phyloP scores from a whole-genome alignment of 176 grass and related monocot genomes.

The Ampelocalamus luodianensis region DNA sequence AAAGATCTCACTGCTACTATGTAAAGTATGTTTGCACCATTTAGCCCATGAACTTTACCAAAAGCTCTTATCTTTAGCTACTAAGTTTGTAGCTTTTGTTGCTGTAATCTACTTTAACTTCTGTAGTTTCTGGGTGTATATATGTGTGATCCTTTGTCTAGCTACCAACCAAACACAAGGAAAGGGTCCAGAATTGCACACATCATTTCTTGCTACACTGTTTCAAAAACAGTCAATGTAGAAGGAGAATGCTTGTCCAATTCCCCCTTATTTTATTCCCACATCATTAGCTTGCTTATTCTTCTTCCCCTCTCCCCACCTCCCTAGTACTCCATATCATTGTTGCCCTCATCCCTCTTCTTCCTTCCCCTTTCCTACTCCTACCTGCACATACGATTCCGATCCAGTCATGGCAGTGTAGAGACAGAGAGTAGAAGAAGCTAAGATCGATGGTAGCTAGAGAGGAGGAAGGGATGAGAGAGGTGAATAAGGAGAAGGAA shows the following conservation, averaged over 20 bases:
- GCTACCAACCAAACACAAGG: conserved; percentile 27
- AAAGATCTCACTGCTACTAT: conserved; percentile 50
- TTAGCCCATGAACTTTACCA: conserved; percentile 49
- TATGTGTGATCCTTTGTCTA: conserved; percentile 29
- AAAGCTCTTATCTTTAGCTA: conserved; percentile 43
- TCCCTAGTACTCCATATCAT: conserved; percentile 43
- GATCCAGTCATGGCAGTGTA: conserved; percentile 43
- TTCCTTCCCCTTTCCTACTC: conserved; percentile 53
- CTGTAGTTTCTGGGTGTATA: conserved; percentile 22
- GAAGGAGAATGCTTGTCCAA: conserved; percentile 68
- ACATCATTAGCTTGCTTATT: conserved; percentile 51
- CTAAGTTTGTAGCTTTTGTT: conserved; percentile 26
- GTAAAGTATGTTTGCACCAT: conserved; percentile 49
- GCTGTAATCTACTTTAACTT: conserved; percentile 43
- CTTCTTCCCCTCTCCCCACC: conserved; percentile 9
- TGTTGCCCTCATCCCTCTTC: conserved; percentile 43
- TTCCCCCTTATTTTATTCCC: conserved; percentile 61
- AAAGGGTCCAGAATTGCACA: conserved; percentile 31
- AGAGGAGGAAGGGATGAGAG: conserved; percentile 36
- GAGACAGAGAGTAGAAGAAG: conserved; percentile 4
- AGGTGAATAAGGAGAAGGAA: conserved; percentile 48
- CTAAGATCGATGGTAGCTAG: conserved; percentile 33
- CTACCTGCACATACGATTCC: conserved; percentile 36
- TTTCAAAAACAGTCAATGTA: conserved; percentile 76
- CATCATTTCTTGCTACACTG: conserved; percentile 43